Conservation (phyloP, 305 asterid species). For the Ilex paraguariensis region DNA sequence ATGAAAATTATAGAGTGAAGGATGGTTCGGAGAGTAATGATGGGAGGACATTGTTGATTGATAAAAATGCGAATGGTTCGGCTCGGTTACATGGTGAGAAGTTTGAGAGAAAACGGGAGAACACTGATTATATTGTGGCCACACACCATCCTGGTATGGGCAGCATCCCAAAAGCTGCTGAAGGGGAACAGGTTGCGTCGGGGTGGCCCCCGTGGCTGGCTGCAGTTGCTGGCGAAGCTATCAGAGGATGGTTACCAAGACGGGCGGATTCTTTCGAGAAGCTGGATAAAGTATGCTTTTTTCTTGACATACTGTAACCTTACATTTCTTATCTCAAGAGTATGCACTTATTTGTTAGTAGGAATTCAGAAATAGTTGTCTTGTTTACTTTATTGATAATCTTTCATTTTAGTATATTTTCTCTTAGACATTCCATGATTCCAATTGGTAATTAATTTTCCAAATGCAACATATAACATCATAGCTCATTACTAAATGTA, state of each 20-base stretch:
- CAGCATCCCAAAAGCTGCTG: slow-evolving; percentile 46
- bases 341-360: no score
- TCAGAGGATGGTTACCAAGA: slow-evolving; percentile 93
- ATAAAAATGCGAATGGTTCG: slow-evolving; percentile 64
- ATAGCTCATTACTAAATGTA: no score
- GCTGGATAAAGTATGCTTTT: slow-evolving; percentile 68
- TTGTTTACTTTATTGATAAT: no score
- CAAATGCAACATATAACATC: no score
- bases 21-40: slow-evolving; percentile 57
- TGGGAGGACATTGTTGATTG: slow-evolving; percentile 52
- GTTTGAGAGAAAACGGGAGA: slow-evolving; percentile 69
- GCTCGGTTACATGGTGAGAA: slow-evolving; percentile 47
- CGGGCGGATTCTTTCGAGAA: slow-evolving; percentile 93
- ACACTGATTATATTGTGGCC: slow-evolving; percentile 39
- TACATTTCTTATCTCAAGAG: no score
- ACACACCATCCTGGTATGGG: slow-evolving; percentile 52
- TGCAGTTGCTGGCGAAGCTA: slow-evolving; percentile 95
- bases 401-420: no score
- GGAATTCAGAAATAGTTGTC: no score
- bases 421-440: no score
- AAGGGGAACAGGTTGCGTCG: slow-evolving; percentile 88
- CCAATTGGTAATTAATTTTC: no score
- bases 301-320: slow-evolving; percentile 5
- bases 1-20: slow-evolving; percentile 48
- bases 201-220: slow-evolving; percentile 99